phyloP scores from a whole-genome alignment of 2,329 filamentous ascomycete genomes.

The Thyridium curvatum region DNA sequence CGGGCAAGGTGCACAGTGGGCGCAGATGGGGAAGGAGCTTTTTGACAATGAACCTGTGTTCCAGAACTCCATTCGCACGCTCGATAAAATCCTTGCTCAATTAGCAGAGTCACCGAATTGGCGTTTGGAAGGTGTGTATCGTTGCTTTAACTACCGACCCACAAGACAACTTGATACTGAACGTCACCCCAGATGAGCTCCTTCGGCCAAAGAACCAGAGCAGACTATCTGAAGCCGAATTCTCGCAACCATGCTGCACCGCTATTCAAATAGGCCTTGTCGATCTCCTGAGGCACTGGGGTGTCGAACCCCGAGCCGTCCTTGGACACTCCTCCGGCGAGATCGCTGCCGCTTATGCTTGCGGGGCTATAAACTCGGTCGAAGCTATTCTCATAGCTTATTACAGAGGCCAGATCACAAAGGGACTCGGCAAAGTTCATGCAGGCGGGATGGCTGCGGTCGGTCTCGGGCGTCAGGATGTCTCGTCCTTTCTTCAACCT shows the following conservation, averaged over 20 bases:
- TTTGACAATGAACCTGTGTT: no score
- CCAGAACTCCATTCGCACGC: no score
- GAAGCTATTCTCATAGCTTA: constrained; percentile 11
- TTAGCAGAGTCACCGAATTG: constrained; percentile 17
- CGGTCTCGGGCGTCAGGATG: constrained; percentile 1
- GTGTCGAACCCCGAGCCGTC: constrained; percentile 9
- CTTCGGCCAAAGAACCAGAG: neutral
- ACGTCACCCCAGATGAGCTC: constrained; percentile 1
- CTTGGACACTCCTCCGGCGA: constrained; percentile 12
- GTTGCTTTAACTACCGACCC: no score
- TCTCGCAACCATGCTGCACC: constrained; percentile 4
- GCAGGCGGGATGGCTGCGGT: constrained; percentile 5
- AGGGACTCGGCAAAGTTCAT: neutral
- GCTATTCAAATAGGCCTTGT: constrained; percentile 23
- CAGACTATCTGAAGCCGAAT: constrained; percentile 6
- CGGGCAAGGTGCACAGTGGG: neutral
- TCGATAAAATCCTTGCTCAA: constrained; percentile 4
- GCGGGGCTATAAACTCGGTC: constrained; percentile 5
- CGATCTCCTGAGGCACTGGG: constrained; percentile 13
- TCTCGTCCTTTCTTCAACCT: neutral
- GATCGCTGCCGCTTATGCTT: constrained; percentile 12
- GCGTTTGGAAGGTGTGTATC: constrained; percentile 5
- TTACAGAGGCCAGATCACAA: constrained; percentile 7
- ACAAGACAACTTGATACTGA: neutral
- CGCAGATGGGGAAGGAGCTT: neutral